A percentile compares a stretch with the other conserved stretches of the same genome.
Evolutionary conservation across 495 filamentous ascomycete species (phyloP).

Genomic region (Aspergillus kassunensis): DNA sequence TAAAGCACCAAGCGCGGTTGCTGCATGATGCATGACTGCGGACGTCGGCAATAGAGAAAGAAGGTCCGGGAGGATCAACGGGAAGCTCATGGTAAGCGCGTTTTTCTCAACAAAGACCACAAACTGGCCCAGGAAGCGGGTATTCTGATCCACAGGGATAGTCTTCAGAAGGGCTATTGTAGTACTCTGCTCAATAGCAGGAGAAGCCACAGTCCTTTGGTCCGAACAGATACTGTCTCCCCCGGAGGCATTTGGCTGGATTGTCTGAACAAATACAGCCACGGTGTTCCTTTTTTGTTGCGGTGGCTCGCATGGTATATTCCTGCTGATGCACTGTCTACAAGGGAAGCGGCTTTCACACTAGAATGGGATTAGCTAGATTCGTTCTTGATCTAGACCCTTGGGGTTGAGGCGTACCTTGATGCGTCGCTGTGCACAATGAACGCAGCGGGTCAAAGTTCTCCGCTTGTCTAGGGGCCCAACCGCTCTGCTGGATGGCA

Average conservation of each 20-base stretch:
- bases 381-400: neutral
- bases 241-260: neutral
- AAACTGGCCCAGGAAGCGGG: conserved; percentile 7
- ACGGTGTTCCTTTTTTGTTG: conserved; percentile 4
- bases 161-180: no score
- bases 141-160: neutral
- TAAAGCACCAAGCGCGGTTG: conserved; percentile 2
- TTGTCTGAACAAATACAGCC: conserved; percentile 13
- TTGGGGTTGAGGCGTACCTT: conserved; percentile 4
- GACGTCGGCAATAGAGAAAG: neutral
- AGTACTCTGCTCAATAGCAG: no score
- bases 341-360: conserved; percentile 14
- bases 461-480: conserved; percentile 15
- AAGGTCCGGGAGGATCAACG: neutral
- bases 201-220: no score
- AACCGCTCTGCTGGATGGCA: conserved; percentile 2
- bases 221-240: no score
- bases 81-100: conserved; percentile 5
- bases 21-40: neutral
- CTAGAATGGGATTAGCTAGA: conserved; percentile 3
- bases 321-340: conserved; percentile 1
- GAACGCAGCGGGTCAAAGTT: conserved; percentile 5
- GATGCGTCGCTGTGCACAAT: conserved; percentile 12
- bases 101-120: conserved; percentile 9
- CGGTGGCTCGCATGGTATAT: conserved; percentile 7